Conservation (phyloP, 441 rosid species). For the Gossypium gossypioides region DNA sequence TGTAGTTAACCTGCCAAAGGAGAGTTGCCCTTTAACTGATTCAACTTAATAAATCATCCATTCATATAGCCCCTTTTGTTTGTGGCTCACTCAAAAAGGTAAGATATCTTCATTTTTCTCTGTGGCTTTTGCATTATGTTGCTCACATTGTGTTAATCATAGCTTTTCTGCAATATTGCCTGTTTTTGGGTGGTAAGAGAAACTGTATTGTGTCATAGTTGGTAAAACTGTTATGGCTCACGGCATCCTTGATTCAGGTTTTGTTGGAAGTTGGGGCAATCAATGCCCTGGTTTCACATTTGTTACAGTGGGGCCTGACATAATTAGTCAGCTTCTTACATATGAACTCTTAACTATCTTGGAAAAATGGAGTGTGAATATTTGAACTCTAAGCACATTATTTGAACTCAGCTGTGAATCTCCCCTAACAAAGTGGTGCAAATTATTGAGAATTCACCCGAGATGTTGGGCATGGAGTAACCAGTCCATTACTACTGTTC, state of each 20-base stretch:
- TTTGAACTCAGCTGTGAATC: neutral
- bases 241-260: no score
- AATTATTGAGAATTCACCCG: neutral
- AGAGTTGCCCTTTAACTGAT: slow-evolving; percentile 78
- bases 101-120: neutral
- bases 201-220: no score
- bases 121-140: neutral
- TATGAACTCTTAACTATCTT: neutral
- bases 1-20: slow-evolving; percentile 52
- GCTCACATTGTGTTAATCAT: slow-evolving; percentile 28
- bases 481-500: no score
- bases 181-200: no score
- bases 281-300: no score
- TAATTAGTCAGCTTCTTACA: neutral
- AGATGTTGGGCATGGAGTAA: no score
- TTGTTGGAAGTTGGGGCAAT: no score
- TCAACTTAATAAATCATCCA: slow-evolving; percentile 29
- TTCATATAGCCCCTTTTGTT: neutral
- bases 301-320: neutral
- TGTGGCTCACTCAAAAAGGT: neutral
- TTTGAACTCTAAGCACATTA: neutral
- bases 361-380: neutral
- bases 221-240: no score
- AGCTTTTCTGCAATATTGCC: no score
- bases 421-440: neutral